A percentile compares a stretch with the other conserved stretches of the same genome.
Conservation (phyloP, 1,284 basidiomycete genomes). For the Ustilago nuda region DNA sequence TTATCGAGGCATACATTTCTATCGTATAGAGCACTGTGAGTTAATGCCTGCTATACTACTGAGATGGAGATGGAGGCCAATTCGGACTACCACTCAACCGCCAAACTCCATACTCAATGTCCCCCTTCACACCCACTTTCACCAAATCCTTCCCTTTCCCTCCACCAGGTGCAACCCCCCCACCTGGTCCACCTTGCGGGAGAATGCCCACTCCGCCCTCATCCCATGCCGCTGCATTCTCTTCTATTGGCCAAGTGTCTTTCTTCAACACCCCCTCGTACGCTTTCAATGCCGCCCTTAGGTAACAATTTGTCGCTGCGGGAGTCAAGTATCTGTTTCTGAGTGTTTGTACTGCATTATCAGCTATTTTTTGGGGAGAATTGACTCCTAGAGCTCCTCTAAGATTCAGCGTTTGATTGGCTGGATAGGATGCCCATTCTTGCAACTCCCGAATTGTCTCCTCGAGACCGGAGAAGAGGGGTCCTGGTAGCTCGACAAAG, state of each 20-base stretch:
- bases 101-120: slow-evolving; percentile 60
- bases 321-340: slow-evolving; percentile 53
- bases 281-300: slow-evolving; percentile 42
- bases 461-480: slow-evolving; percentile 43
- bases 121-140: slow-evolving; percentile 40
- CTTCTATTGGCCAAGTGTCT: slow-evolving; percentile 40
- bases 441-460: slow-evolving; percentile 25
- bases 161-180: slow-evolving; percentile 37
- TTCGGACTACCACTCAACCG: slow-evolving; percentile 34
- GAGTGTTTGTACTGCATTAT: slow-evolving; percentile 45
- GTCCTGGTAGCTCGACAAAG: slow-evolving; percentile 42
- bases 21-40: neutral
- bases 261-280: slow-evolving; percentile 31
- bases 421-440: slow-evolving; percentile 5
- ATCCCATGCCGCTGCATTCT: slow-evolving; percentile 31
- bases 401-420: neutral
- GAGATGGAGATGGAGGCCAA: slow-evolving; percentile 30
- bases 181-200: slow-evolving; percentile 32
- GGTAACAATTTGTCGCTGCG: slow-evolving; percentile 54
- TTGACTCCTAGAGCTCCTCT: slow-evolving; percentile 18
- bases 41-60: no score
- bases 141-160: slow-evolving; percentile 47
- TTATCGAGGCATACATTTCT: neutral
- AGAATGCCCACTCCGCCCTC: slow-evolving; percentile 23
- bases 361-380: slow-evolving; percentile 40